Evolutionary conservation across 768 basidiomycete genomes (phyloP), one percentile per base, ranked within the genome.

Genomic region (Hygrophoropsis aurantiaca): DNA sequence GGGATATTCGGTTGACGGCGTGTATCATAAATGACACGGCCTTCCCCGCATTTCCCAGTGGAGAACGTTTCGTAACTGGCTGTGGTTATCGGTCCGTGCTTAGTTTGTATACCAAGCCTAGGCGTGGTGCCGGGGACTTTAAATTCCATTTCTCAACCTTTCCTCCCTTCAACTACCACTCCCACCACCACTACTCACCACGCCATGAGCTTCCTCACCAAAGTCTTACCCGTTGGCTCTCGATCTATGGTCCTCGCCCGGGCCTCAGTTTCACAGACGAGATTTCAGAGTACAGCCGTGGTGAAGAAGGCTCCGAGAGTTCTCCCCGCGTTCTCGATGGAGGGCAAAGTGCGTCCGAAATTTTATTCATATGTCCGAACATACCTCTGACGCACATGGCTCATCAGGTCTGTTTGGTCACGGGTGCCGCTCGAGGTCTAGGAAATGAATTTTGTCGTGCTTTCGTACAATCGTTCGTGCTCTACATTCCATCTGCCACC

Each of bases 381-480:
- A 11, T 32, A 21, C 38, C 35, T 7, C 47, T 15, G 42, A 38
- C 23, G n/a, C n/a, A 46, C 51, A 27, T 16, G 41, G 19, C 10
- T 41, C 21, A 16, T 6, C 59, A 95, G 85, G 92, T 93, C 44
- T 91, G 90, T 69, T 72, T 94, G 57, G 84, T 98, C 42, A 98
- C 95, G 32, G 95, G 95, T 38, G 95, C 85, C 44, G 95, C 94
- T 11, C 78, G 89, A 58, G 95, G 95, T 6, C 72, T 98, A 38
- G 95, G 95, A 6, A 78, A 87, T 54, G 86, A 92, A 65, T 92
- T 97, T 63, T 94, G 92, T 63, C 80, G 84, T 38, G 93, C 93
- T 11, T 94, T 97, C 66, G 59, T 94, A 54, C 84, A 88, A 68
- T 88, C 89, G 89, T 90, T 48, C 32, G 46, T 51, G 21, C 35